Base-by-base conservation (phyloP, 495 filamentous ascomycete genomes). In the Aspergillus heteromorphus region DNA sequence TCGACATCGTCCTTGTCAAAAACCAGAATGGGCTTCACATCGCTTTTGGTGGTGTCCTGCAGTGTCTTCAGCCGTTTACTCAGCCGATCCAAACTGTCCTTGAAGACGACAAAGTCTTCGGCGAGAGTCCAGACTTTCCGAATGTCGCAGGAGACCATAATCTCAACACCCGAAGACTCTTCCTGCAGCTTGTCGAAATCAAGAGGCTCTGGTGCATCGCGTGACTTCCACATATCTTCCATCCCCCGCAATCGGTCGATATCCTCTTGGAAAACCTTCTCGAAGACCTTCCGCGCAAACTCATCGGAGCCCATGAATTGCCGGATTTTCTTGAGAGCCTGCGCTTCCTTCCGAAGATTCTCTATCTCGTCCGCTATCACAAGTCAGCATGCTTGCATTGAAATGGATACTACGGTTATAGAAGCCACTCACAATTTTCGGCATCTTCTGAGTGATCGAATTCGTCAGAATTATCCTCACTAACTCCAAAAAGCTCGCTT, bases 1-100 rank as follows among this genome's bases (percentile, higher is more conserved):
- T 97, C 93, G 27, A 85, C 85, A 65, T 99, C 93, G 64, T 99
- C 93, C 68, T 99, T 99, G 75, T 99, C 93, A 58, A 99, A 99
- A 4, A 75, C 81, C 19, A 99, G 81, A 25, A 88, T 82, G 0
- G 87, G 81, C 5, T 80, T 69, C 13, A 79, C 63, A 1, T 73
- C 68, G n/a, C 75, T 78, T 2, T 68, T 66, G n/a, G 72, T 64
- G 4, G 72, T 68, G 16, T 68, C 71, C 40, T 78, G 71, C 53
- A 86, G 79, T 30, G 82, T 72, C 45, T 85, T 80, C 34, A 92
- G 68, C 5, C 93, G 84, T 61, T 77, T 80, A 64, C 87, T 91
- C 38, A 99, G 69, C 25, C 90, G 82, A 42, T 83, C 75, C 31
- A 97, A 67, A 60, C 91, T 86, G 66, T 96, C 87, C 52, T 79